phyloP scores from a whole-genome alignment of 805 yeast genomes.

The Nematodospora valgi region DNA sequence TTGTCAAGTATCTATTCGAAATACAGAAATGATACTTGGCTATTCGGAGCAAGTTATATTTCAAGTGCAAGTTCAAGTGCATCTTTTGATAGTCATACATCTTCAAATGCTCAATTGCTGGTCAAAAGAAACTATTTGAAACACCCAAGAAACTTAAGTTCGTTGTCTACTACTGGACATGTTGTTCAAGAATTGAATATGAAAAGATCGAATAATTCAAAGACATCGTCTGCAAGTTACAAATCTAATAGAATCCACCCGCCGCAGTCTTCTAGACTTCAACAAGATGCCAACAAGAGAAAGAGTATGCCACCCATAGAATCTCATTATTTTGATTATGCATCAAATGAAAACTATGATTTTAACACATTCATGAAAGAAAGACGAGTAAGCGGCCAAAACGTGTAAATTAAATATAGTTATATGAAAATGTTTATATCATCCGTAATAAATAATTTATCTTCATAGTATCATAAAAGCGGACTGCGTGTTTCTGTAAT shows the following conservation, averaged over 20 bases:
- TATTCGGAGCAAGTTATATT: conserved; percentile 22
- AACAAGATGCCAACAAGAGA: conserved; percentile 8
- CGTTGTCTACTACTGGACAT: conserved; percentile 6
- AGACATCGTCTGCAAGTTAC: conserved; percentile 14
- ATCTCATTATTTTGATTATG: conserved; percentile 34
- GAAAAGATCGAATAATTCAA: conserved; percentile 5
- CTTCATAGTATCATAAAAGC: too few relatives aligned
- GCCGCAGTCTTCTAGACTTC: conserved; percentile 11
- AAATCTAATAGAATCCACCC: conserved; percentile 18
- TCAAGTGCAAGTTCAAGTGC: neutral
- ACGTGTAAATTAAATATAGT: neutral
- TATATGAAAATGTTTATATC: neutral
- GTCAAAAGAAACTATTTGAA: neutral
- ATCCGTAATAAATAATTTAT: too few relatives aligned
- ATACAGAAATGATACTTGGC: conserved; percentile 26
- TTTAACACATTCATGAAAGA: conserved; percentile 36
- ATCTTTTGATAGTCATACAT: neutral
- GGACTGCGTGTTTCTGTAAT: conserved; percentile 4
- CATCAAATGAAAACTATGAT: conserved; percentile 29
- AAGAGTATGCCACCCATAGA: conserved; percentile 14
- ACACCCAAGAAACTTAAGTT: neutral
- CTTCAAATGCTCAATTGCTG: neutral
- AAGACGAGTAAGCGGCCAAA: conserved; percentile 7
- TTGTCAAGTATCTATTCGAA: conserved; percentile 41
- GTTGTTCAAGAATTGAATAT: conserved; percentile 6